A percentile compares a stretch with the other conserved stretches of the same genome.
phyloP scores from a whole-genome alignment of 2,329 filamentous ascomycete species.

The Pezicula rhizophila region DNA sequence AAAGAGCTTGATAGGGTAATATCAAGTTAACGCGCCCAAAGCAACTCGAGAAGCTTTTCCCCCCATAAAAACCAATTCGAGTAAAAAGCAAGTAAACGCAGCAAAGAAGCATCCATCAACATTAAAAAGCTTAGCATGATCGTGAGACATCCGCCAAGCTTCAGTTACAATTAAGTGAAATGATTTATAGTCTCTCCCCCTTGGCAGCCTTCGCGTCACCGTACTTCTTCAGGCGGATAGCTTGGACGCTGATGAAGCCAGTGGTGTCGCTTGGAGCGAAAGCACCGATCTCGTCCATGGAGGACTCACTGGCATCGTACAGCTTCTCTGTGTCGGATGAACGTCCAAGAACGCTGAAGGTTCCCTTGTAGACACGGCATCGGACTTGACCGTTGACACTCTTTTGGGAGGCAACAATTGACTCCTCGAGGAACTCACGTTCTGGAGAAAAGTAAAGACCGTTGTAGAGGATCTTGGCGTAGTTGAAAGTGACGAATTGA shows the following conservation, averaged over 20 bases:
- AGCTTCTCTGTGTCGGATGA: constrained; percentile 62
- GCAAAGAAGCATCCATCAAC: no score
- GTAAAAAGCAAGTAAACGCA: no score
- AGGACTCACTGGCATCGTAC: constrained; percentile 59
- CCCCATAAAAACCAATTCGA: no score
- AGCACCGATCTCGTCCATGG: constrained; percentile 66
- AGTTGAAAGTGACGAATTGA: constrained; percentile 63
- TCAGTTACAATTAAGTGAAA: not conserved
- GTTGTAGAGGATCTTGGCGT: constrained; percentile 53
- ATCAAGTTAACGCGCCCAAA: no score
- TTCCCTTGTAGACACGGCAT: constrained; percentile 62
- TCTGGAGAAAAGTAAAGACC: constrained; percentile 63
- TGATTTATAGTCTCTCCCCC: constrained; percentile 56
- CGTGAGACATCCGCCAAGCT: no score
- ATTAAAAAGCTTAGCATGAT: no score
- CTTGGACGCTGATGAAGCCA: constrained; percentile 52
- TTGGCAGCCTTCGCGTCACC: constrained; percentile 74
- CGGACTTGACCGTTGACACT: constrained; percentile 57
- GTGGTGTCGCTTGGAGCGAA: constrained; percentile 62
- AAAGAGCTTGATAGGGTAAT: no score
- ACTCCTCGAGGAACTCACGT: constrained; percentile 64
- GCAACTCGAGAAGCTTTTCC: no score
- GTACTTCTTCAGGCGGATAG: constrained; percentile 57
- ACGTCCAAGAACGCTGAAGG: constrained; percentile 52
- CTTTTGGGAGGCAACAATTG: constrained; percentile 53